A percentile compares a stretch with the other conserved stretches of the same genome.
These are phyloP conservation scores for Cordyceps militaris DNA, from an alignment of 2,329 filamentous ascomycete genomes.

Conservation along the genomic window DNA sequence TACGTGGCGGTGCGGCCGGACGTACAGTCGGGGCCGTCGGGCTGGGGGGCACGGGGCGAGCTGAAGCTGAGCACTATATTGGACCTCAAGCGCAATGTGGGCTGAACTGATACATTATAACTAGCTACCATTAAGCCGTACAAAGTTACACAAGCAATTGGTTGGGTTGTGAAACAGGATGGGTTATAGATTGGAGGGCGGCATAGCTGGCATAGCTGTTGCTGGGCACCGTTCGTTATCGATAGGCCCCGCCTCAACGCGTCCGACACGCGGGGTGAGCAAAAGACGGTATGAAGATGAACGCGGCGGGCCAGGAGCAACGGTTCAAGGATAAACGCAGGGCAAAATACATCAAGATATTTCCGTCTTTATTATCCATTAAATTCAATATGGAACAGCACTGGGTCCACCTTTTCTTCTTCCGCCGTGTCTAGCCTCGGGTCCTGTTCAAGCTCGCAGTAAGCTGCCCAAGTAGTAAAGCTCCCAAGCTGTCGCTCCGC, in stretches of 20 bases:
- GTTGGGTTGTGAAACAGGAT: neutral
- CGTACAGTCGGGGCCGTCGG: constrained; percentile 64
- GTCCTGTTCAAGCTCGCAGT: neutral
- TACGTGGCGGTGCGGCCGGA: constrained; percentile 71
- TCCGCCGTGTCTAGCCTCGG: neutral
- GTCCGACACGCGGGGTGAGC: constrained; percentile 7
- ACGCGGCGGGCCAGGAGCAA: neutral
- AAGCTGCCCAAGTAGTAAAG: neutral
- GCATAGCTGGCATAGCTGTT: neutral
- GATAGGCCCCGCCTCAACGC: constrained; percentile 14
- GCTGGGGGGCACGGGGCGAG: constrained; percentile 76
- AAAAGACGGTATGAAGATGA: constrained; percentile 3
- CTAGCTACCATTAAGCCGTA: no score
- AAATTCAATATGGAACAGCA: neutral
- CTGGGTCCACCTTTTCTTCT: neutral
- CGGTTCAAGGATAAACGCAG: neutral
- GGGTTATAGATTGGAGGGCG: neutral
- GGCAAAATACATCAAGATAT: neutral
- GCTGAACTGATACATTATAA: neutral
- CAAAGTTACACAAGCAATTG: neutral
- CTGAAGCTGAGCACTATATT: constrained; percentile 62
- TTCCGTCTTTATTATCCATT: neutral
- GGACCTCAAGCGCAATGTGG: constrained; percentile 41
- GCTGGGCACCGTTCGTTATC: constrained; percentile 5
- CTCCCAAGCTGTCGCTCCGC: neutral